Evolutionary conservation across 305 asterid species (phyloP).

Genomic region (Vinca major): DNA sequence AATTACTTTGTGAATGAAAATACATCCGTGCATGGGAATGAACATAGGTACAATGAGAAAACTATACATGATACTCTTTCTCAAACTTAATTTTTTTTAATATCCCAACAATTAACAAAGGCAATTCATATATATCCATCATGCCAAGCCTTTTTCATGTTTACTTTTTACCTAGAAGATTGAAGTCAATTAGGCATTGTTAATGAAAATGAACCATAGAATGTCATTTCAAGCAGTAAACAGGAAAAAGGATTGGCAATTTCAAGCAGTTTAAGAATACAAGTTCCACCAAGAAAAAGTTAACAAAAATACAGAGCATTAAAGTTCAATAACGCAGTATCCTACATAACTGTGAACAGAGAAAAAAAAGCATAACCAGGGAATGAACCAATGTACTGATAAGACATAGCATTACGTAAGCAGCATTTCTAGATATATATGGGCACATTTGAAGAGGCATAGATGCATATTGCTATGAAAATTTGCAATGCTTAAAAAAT

Average conservation of each 20-base stretch:
- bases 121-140: not conserved
- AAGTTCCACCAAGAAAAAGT: not conserved
- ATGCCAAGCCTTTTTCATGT: not conserved
- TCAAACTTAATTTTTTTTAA: not conserved
- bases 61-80: not conserved
- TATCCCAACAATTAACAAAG: not conserved
- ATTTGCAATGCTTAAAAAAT: not conserved
- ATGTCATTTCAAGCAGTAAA: too few species aligned
- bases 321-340: not conserved
- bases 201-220: too few species aligned
- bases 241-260: too few species aligned
- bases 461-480: not conserved
- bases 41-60: not conserved
- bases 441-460: not conserved
- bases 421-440: constrained; percentile 13
- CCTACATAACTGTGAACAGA: not conserved
- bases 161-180: not conserved
- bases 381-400: constrained; percentile 72
- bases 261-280: too few species aligned
- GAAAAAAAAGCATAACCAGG: constrained; percentile 33
- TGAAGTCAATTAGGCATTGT: not conserved
- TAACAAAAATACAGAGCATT: not conserved
- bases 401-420: constrained; percentile 71
- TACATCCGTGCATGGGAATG: too few species aligned
- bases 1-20: not conserved